A percentile compares a stretch with the other conserved stretches of the same genome.
These are phyloP conservation scores for Tuber aestivum DNA, from an alignment of 495 filamentous ascomycete species.

Conservation along the genomic window DNA sequence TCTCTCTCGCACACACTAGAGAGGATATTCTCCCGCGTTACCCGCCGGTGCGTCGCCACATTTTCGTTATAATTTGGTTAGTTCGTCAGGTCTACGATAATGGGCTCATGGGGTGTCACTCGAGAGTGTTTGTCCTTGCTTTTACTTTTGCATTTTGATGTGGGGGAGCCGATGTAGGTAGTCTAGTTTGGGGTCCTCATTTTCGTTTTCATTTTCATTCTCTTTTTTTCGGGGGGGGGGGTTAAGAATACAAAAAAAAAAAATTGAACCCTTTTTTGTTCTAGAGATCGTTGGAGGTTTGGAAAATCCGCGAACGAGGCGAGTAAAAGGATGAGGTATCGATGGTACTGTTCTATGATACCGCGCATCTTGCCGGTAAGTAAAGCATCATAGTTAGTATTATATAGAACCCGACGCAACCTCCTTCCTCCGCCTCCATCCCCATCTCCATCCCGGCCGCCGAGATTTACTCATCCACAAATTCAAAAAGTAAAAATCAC, in stretches of 20 bases:
- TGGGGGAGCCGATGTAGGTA: not conserved
- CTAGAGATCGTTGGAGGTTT: not conserved
- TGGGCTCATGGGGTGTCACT: slow-evolving; percentile 12
- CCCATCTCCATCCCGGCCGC: not conserved
- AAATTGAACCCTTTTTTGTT: not conserved
- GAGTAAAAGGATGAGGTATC: not conserved
- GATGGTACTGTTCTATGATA: not conserved
- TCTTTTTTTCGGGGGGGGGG: slow-evolving; percentile 1
- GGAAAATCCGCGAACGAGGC: not conserved
- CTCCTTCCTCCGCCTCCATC: too few relatives aligned
- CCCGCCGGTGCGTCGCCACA: slow-evolving; percentile 15
- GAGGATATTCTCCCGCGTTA: slow-evolving; percentile 14
- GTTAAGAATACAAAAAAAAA: not conserved
- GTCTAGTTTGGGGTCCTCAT: not conserved
- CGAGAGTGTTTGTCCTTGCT: not conserved
- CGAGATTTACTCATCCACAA: not conserved
- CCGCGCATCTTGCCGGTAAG: not conserved
- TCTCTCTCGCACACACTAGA: not conserved
- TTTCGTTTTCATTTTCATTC: not conserved
- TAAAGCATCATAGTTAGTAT: not conserved
- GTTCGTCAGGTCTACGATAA: not conserved
- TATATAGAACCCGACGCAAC: not conserved
- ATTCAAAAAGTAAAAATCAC: not conserved
- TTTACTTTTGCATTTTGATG: slow-evolving; percentile 1
- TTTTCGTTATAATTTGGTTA: not conserved